A percentile compares a stretch with the other conserved stretches of the same genome.
Conservation (phyloP, 345 rosid species). For the Populus ilicifolia region DNA sequence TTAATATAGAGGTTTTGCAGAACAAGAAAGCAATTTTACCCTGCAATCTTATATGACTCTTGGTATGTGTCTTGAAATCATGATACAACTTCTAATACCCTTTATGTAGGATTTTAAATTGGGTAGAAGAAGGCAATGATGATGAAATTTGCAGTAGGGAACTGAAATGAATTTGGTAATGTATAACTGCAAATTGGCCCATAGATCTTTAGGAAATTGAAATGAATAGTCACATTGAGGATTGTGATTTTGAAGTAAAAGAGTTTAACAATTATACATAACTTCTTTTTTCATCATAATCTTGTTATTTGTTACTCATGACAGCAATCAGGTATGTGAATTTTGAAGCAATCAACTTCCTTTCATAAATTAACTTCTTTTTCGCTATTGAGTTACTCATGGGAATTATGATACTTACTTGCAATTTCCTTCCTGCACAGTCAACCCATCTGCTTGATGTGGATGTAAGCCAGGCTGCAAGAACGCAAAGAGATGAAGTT, state of each 20-base stretch:
- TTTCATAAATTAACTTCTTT: background rate
- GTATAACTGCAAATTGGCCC: background rate
- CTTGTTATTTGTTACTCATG: background rate
- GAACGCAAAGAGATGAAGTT: slow-evolving; percentile 22
- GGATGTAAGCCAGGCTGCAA: slow-evolving; percentile 66
- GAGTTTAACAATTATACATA: background rate
- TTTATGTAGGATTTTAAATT: background rate
- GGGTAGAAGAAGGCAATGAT: background rate
- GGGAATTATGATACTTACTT: slow-evolving; percentile 45
- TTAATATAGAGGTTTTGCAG: background rate
- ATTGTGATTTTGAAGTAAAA: background rate
- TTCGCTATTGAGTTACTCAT: slow-evolving; percentile 1
- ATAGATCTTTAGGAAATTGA: background rate
- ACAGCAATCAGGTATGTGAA: background rate
- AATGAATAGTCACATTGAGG: background rate
- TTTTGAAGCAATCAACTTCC: background rate
- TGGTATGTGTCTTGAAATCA: background rate
- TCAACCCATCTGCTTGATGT: slow-evolving; percentile 51
- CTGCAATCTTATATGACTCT: background rate
- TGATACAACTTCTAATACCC: background rate
- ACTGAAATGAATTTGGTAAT: background rate
- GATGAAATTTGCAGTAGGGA: background rate
- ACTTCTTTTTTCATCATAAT: background rate
- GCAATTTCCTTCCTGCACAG: slow-evolving; percentile 53
- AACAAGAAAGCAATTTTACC: background rate